These are phyloP conservation scores for Acacia pycnantha DNA, from an alignment of 331 rosid species.

Conservation along the genomic window DNA sequence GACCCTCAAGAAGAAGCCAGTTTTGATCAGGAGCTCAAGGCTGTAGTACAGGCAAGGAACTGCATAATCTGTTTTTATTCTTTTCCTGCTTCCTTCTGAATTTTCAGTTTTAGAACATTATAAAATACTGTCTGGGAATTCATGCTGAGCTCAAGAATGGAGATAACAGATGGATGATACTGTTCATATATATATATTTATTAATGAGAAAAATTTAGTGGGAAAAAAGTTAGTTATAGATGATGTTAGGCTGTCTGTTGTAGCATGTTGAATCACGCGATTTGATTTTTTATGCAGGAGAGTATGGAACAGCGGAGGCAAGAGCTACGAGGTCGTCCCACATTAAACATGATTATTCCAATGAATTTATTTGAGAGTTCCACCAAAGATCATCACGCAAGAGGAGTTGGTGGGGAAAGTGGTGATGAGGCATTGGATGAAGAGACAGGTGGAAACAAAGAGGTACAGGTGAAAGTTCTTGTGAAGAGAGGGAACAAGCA, in stretches of 20 bases:
- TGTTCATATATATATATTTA: neutral
- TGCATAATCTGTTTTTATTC: neutral
- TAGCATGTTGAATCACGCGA: neutral
- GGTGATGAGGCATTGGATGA: slow-evolving; percentile 84
- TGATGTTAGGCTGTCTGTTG: slow-evolving; percentile 11
- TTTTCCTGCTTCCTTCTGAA: neutral
- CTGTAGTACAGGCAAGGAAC: slow-evolving; percentile 82
- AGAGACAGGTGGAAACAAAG: slow-evolving; percentile 70
- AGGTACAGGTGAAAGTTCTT: slow-evolving; percentile 94
- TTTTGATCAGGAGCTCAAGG: slow-evolving; percentile 91
- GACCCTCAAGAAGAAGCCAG: slow-evolving; percentile 93
- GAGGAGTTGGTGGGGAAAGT: slow-evolving; percentile 74
- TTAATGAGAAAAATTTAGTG: neutral
- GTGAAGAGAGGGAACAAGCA: slow-evolving; percentile 99
- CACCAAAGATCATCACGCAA: slow-evolving; percentile 83
- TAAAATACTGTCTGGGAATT: neutral
- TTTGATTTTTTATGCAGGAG: slow-evolving; percentile 61
- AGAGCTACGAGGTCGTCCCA: slow-evolving; percentile 88
- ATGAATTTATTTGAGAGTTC: slow-evolving; percentile 92
- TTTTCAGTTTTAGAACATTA: slow-evolving; percentile 7
- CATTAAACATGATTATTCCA: slow-evolving; percentile 93
- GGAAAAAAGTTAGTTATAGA: neutral
- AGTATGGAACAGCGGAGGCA: slow-evolving; percentile 95
- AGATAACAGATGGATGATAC: neutral
- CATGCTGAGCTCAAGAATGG: neutral